Evolutionary conservation across 106 monocot species (phyloP).

Genomic region (Hemerocallis citrina): DNA sequence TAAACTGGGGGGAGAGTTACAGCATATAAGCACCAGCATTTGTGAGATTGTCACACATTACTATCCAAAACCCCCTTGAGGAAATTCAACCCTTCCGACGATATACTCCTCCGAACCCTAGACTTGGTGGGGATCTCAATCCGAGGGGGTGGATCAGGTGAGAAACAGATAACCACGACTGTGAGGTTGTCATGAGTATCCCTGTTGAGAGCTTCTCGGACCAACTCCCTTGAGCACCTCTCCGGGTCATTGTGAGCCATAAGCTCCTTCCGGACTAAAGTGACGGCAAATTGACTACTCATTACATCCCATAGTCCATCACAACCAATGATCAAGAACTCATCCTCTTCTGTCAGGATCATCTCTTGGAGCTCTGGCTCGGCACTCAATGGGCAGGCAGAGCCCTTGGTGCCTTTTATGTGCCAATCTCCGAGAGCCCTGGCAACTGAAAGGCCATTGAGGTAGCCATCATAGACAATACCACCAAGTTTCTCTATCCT

Average conservation of each 20-base stretch:
- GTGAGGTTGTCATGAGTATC: conserved; percentile 47
- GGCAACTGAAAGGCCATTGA: conserved; percentile 19
- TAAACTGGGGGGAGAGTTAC: too few species aligned
- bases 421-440: conserved; percentile 32
- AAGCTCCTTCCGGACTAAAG: conserved; percentile 43
- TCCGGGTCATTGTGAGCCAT: conserved; percentile 47
- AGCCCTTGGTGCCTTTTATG: conserved; percentile 49
- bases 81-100: conserved; percentile 52
- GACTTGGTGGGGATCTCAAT: conserved; percentile 51
- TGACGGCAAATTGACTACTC: conserved; percentile 55
- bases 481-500: conserved; percentile 19
- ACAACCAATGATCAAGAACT: conserved; percentile 51
- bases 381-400: conserved; percentile 25
- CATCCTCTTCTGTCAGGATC: conserved; percentile 37
- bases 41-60: conserved; percentile 7
- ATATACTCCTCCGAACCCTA: conserved; percentile 65
- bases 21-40: too few species aligned
- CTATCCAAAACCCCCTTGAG: conserved; percentile 53
- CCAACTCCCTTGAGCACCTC: conserved; percentile 32
- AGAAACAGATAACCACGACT: conserved; percentile 40
- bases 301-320: conserved; percentile 63
- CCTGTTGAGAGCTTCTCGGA: conserved; percentile 36
- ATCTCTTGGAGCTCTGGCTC: conserved; percentile 41
- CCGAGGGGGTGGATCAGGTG: conserved; percentile 33
- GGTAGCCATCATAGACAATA: not conserved